Evolutionary conservation across 129 eudicot species (phyloP).

Genomic region (Dittrichia graveolens): DNA sequence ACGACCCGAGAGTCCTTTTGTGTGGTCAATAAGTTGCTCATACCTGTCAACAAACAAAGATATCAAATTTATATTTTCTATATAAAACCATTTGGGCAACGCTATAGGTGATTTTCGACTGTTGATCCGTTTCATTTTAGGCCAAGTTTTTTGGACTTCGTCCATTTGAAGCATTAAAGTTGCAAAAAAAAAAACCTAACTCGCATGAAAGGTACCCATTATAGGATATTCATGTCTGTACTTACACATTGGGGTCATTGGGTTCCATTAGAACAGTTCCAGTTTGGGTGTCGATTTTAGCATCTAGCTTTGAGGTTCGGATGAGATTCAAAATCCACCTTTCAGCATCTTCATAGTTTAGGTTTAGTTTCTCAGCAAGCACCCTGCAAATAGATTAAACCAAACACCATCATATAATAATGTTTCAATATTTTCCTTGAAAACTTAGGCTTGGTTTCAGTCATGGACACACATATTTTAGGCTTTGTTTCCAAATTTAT

Average conservation of each 20-base stretch:
- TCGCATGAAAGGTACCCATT: neutral
- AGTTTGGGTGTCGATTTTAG: conserved; percentile 79
- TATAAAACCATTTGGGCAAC: neutral
- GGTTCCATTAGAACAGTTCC: conserved; percentile 95
- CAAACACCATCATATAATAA: neutral
- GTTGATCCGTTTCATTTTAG: neutral
- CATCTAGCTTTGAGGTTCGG: conserved; percentile 88
- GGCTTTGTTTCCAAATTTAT: too few relatives aligned
- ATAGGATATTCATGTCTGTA: neutral
- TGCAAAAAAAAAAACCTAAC: neutral
- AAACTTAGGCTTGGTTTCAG: too few relatives aligned
- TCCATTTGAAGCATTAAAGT: neutral
- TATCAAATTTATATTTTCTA: neutral
- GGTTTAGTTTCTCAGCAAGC: conserved; percentile 88
- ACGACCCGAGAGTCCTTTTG: conserved; percentile 79
- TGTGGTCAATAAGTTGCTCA: conserved; percentile 98
- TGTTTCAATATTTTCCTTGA: neutral
- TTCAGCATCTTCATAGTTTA: conserved; percentile 91
- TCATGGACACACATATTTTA: too few relatives aligned
- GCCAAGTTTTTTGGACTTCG: neutral
- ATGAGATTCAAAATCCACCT: conserved; percentile 96
- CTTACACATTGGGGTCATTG: conserved; percentile 89
- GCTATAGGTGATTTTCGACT: neutral
- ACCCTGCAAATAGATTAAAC: conserved; percentile 51
- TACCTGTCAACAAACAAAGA: conserved; percentile 48